A percentile compares a stretch with the other conserved stretches of the same genome.
Conservation (phyloP, 1,284 basidiomycete genomes). For the Dichomitus squalens region DNA sequence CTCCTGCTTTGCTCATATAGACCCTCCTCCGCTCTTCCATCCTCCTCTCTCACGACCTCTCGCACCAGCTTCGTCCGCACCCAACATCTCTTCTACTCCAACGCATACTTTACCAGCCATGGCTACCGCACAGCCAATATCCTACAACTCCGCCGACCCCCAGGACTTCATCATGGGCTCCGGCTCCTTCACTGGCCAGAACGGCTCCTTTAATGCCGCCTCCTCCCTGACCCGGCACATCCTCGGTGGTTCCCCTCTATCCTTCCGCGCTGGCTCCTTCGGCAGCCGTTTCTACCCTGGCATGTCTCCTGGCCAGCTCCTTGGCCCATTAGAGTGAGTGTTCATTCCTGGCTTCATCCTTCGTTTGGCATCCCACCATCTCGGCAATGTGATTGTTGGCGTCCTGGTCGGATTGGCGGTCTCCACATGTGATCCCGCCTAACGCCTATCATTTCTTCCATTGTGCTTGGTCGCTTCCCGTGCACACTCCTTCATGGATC, state of each 20-base stretch:
- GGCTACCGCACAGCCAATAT: constrained; percentile 59
- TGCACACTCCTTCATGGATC: neutral
- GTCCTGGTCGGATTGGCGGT: neutral
- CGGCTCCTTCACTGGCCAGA: constrained; percentile 51
- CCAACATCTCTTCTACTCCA: neutral
- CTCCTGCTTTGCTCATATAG: constrained; percentile 1
- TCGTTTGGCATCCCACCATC: neutral
- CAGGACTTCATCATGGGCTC: constrained; percentile 42
- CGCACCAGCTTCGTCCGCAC: constrained; percentile 7
- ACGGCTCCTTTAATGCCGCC: constrained; percentile 54
- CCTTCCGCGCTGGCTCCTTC: constrained; percentile 65
- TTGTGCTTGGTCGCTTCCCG: neutral
- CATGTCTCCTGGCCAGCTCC: constrained; percentile 60
- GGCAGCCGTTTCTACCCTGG: constrained; percentile 63
- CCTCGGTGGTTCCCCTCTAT: constrained; percentile 65
- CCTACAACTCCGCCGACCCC: constrained; percentile 30
- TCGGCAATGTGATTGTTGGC: neutral
- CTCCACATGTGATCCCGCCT: neutral
- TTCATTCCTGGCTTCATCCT: neutral
- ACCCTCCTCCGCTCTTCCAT: neutral
- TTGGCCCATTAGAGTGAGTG: constrained; percentile 65
- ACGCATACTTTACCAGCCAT: constrained; percentile 26
- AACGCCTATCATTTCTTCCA: neutral
- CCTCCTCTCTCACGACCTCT: constrained; percentile 11
- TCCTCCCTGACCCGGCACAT: constrained; percentile 66